Percentiles rank a stretch among this genome's conserved stretches.
Evolutionary conservation across 192 early-diverging fungal genomes (phyloP).

Genomic region (Blastocladiella britannica): DNA sequence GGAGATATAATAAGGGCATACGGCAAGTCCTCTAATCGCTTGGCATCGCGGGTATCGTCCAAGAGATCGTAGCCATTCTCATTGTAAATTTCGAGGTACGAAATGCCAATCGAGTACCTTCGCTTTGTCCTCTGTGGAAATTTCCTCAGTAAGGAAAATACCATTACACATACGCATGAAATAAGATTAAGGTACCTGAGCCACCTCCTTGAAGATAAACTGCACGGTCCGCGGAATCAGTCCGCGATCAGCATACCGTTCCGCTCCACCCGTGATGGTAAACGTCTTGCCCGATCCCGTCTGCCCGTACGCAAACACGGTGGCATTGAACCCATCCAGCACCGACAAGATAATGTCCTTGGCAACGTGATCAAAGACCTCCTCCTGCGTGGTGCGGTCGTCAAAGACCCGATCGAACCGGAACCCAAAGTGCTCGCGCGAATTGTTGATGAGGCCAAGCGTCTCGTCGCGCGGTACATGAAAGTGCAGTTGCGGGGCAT

Average conservation of each 20-base stretch:
- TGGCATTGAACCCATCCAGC: constrained; percentile 41
- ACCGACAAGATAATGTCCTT: constrained; percentile 34
- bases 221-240: constrained; percentile 37
- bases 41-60: constrained; percentile 29
- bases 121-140: constrained; percentile 6
- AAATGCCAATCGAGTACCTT: constrained; percentile 23
- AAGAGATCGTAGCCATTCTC: constrained; percentile 37
- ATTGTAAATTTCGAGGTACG: constrained; percentile 45
- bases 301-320: constrained; percentile 38
- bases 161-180: not conserved
- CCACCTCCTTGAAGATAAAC: constrained; percentile 27
- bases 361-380: constrained; percentile 39
- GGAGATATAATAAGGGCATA: constrained; percentile 8
- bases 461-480: constrained; percentile 24
- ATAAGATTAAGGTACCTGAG: constrained; percentile 11
- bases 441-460: constrained; percentile 31
- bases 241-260: constrained; percentile 33
- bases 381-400: constrained; percentile 24
- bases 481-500: constrained; percentile 9
- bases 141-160: too few relatives aligned
- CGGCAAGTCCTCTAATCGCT: constrained; percentile 40
- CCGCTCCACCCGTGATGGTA: constrained; percentile 41
- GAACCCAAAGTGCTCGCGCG: constrained; percentile 29
- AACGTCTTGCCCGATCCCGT: constrained; percentile 48
- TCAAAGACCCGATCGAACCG: constrained; percentile 35